These are phyloP conservation scores for Zizania palustris DNA, from an alignment of 202 grass and related monocot species.

Conservation along the genomic window DNA sequence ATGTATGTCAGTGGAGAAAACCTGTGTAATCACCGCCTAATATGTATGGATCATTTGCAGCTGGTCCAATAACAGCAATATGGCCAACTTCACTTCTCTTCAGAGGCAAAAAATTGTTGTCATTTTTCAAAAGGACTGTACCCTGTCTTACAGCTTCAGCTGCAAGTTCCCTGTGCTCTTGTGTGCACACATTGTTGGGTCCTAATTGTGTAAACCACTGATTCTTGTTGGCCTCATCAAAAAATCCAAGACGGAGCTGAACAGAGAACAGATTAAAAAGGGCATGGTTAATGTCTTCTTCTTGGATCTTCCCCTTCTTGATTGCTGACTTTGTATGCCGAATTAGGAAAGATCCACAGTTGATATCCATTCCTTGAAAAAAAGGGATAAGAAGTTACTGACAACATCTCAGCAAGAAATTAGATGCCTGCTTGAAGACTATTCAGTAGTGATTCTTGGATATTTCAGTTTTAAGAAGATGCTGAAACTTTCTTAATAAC, in stretches of 20 bases:
- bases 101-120: constrained; percentile 70
- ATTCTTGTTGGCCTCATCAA: constrained; percentile 50
- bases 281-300: constrained; percentile 77
- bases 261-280: constrained; percentile 86
- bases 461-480: constrained; percentile 22
- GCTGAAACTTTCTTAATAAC: not conserved
- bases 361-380: constrained; percentile 98
- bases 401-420: constrained; percentile 19
- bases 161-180: constrained; percentile 76
- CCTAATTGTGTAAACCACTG: constrained; percentile 57
- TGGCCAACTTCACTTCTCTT: constrained; percentile 53
- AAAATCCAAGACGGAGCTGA: constrained; percentile 75
- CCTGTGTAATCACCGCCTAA: constrained; percentile 88
- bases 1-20: constrained; percentile 30
- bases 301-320: constrained; percentile 70
- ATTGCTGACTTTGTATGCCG: constrained; percentile 67
- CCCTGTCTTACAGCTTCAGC: constrained; percentile 84
- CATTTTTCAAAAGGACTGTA: constrained; percentile 85
- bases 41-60: constrained; percentile 58
- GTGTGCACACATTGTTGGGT: constrained; percentile 61
- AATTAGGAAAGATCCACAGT: constrained; percentile 81
- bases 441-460: not conserved
- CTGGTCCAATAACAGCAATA: constrained; percentile 74
- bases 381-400: not conserved
- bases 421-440: not conserved